Evolutionary conservation across 192 early-diverging fungal genomes (phyloP).

Genomic region (Coemansia nantahalensis): DNA sequence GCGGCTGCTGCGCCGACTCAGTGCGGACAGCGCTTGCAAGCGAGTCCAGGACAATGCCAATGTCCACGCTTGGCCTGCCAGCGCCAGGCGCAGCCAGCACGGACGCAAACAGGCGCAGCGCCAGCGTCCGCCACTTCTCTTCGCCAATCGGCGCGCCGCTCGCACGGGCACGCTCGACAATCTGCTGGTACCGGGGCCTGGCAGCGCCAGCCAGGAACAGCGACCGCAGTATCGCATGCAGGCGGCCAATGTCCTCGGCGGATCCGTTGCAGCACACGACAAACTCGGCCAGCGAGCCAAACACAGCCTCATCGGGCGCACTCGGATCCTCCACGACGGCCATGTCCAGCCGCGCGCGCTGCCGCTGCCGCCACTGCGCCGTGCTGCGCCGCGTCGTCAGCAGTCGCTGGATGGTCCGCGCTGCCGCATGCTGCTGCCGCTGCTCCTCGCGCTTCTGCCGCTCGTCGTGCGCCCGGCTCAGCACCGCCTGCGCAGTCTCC

Average conservation of each 20-base stretch:
- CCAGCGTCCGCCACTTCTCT: slow-evolving; percentile 19
- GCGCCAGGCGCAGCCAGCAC: slow-evolving; percentile 6
- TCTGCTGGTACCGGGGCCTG: background rate
- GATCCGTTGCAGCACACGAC: slow-evolving; percentile 29
- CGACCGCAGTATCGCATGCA: slow-evolving; percentile 17
- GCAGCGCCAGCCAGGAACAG: slow-evolving; percentile 10
- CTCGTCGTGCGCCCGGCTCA: slow-evolving; percentile 70
- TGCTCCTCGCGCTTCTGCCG: slow-evolving; percentile 70
- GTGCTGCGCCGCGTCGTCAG: slow-evolving; percentile 21
- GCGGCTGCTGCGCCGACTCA: slow-evolving; percentile 2
- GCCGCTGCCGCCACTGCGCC: slow-evolving; percentile 16
- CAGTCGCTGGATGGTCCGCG: slow-evolving; percentile 63
- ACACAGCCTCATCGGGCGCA: background rate
- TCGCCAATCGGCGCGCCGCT: background rate
- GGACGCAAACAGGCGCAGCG: slow-evolving; percentile 13
- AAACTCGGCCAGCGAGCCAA: slow-evolving; percentile 12
- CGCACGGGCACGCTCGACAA: slow-evolving; percentile 1
- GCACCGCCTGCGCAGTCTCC: slow-evolving; percentile 50
- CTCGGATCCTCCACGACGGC: background rate
- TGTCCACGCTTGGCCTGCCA: background rate
- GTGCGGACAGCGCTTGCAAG: background rate
- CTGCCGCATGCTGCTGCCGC: slow-evolving; percentile 55
- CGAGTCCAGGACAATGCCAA: background rate
- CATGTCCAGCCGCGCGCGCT: slow-evolving; percentile 22
- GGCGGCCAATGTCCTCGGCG: slow-evolving; percentile 7